Base-by-base conservation (phyloP, 1,284 basidiomycete genomes). In the Omphalotus olearius region DNA sequence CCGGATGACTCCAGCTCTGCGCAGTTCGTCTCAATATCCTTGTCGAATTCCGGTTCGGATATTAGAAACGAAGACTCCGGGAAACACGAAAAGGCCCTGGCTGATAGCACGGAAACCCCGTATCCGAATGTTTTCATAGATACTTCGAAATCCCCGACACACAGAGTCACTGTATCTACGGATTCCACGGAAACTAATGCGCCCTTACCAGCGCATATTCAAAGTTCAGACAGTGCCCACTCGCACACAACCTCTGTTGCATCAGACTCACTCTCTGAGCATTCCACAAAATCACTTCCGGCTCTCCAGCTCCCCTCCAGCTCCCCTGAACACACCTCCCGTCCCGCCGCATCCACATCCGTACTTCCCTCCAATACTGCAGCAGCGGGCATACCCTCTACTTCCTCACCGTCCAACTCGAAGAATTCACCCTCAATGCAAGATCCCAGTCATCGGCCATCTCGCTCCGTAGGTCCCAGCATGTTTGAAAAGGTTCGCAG, bases 401-500 rank as follows among this genome's bases (percentile, higher is more conserved):
- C 65, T 20, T 62, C 69, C 36, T 57, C 61, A 36, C 45, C 60
- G 5, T 51, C 59, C 10, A 58, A 53, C 20, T 61, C 64, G 18
- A 50, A 50, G 20, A 62, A 60, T 4, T 30, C 57, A 56, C 60
- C 62, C 44, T 53, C 62, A 47, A 42, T 58, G n/a, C 56, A 49
- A 65, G 68, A 51, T 56, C 63, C 59, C 50, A 61, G 52, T 16
- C 79, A 82, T 60, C 71, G 72, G 50, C 65, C 69, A 16, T 70
- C 73, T 35, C 79, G 79, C 28, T 82, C 83, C 3, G 63, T 68
- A 20, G 83, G 85, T 14, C 86, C 85, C 9, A 88, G 83, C 60
- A 66, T 70, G 13, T 73, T 91, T 17, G 86, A 91, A 62, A 86
- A 83, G 65, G 83, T 89, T 39, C 69, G 86, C 52, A 90, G 85